phyloP scores from a whole-genome alignment of 2,329 filamentous ascomycete genomes.

The Blastomyces emzantsi region DNA sequence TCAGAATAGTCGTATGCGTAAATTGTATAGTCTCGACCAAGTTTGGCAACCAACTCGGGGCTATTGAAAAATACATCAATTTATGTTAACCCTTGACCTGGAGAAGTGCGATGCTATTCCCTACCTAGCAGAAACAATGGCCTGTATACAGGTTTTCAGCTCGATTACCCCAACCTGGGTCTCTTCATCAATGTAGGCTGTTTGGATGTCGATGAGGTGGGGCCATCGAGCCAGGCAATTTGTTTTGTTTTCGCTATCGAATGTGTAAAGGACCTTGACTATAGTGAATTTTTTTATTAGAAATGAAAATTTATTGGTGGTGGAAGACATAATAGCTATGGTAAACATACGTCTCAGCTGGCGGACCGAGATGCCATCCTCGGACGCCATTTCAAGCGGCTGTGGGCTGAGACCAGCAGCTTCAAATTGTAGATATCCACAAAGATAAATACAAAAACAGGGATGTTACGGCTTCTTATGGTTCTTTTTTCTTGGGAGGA shows the following conservation, averaged over 20 bases:
- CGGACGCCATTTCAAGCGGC: conserved; percentile 29
- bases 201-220: conserved; percentile 68
- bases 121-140: conserved; percentile 58
- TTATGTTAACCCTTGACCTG: conserved; percentile 9
- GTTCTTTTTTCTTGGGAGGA: not conserved
- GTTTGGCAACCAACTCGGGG: conserved; percentile 70
- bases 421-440: conserved; percentile 9
- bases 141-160: conserved; percentile 75
- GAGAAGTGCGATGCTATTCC: conserved; percentile 17
- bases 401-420: not conserved
- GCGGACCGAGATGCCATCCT: conserved; percentile 50
- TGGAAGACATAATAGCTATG: conserved; percentile 3
- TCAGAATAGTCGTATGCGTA: conserved; percentile 97
- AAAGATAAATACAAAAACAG: not conserved
- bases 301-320: not conserved
- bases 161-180: conserved; percentile 81
- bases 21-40: conserved; percentile 80
- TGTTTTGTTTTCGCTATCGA: conserved; percentile 78
- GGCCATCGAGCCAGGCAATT: conserved; percentile 84
- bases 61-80: conserved; percentile 39
- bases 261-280: conserved; percentile 98
- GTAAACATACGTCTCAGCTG: conserved; percentile 57
- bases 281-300: conserved; percentile 15
- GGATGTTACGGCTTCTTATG: not conserved
- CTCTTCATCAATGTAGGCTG: conserved; percentile 68